Percentiles rank a stretch among this genome's conserved stretches.
These are phyloP conservation scores for Durotheca rogersii DNA, from an alignment of 495 filamentous ascomycete genomes.

Conservation along the genomic window DNA sequence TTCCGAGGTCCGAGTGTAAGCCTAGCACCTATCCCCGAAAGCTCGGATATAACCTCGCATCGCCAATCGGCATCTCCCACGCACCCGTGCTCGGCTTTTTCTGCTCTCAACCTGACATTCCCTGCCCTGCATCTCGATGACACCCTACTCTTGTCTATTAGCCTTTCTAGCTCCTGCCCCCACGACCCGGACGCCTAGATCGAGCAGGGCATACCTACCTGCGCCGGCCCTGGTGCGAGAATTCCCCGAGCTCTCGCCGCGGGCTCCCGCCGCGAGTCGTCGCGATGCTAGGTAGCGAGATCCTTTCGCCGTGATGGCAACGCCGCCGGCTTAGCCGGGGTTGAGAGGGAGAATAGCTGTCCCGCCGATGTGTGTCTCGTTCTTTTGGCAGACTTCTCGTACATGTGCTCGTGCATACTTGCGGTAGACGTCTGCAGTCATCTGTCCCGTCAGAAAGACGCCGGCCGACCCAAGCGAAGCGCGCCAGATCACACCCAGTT, in stretches of 20 bases:
- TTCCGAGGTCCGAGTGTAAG: slow-evolving; percentile 26
- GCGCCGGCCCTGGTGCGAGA: slow-evolving; percentile 10
- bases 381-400: slow-evolving; percentile 18
- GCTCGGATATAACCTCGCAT: slow-evolving; percentile 29
- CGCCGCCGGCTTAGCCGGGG: slow-evolving; percentile 15
- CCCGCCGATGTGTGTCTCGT: slow-evolving; percentile 9
- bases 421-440: slow-evolving; percentile 3
- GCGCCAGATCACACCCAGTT: neutral
- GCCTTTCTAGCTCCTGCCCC: too few species aligned
- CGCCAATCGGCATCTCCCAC: neutral
- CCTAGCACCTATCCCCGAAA: slow-evolving; percentile 11
- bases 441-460: slow-evolving; percentile 10
- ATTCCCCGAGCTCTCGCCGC: slow-evolving; percentile 24
- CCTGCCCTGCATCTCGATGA: slow-evolving; percentile 5
- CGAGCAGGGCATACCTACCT: too few species aligned
- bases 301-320: slow-evolving; percentile 3
- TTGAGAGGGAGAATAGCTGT: slow-evolving; percentile 9
- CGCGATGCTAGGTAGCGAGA: neutral
- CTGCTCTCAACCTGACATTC: slow-evolving; percentile 2
- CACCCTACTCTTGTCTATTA: too few species aligned
- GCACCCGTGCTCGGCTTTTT: neutral
- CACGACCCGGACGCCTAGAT: too few species aligned
- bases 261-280: slow-evolving; percentile 29
- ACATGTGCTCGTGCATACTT: slow-evolving; percentile 17
- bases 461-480: slow-evolving; percentile 5